Evolutionary conservation across 2,329 filamentous ascomycete genomes (phyloP), one percentile per base, ranked within the genome.

Genomic region (Dactylellina leptospora): DNA sequence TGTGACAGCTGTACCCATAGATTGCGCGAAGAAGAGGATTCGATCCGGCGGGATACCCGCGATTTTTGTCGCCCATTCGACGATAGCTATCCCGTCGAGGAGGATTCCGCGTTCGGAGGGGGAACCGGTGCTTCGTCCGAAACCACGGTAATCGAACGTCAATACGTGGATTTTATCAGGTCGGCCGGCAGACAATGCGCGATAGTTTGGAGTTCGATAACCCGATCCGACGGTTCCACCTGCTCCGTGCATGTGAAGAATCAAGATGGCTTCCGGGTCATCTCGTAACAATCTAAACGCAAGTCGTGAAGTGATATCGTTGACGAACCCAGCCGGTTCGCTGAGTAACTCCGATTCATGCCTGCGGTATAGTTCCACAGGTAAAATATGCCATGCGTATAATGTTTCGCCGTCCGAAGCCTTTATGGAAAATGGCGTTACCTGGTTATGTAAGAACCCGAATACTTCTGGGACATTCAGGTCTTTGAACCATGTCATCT

Each of bases 81-180:
- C 81, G 1, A 87, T 77, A 0, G 84, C 79, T 0, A 84, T 74
- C 0, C 84, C 86, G 75, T 89, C 86, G 0, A 77, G 77, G 10
- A 86, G 78, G 0, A 88, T 78, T 0, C 86, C 86, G 0, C 76
- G 50, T 76, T 88, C 86, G 0, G 84, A 85, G 0, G 86, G 86
- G 3, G 77, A 76, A 1, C 86, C 85, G 0, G 79, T 83, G 54
- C 83, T 85, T 3, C 76, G 77, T 0, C 87, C 86, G 74, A 85
- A 89, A 0, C 87, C 86, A 3, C 86, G 82, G 75, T 88, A 88
- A 78, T 89, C 86, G 58, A 89, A 83, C 1, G 84, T 82, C 6
- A 88, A 76, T 36, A 85, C 81, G 74, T 89, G 85, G 1, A 86
- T 84, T 38, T 83, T 85, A 18, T 79, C 76, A 0, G 85, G 82